Percentiles rank a stretch among this genome's conserved stretches.
Evolutionary conservation across 1,284 basidiomycete genomes (phyloP).

Genomic region (Albatrellus sp.): DNA sequence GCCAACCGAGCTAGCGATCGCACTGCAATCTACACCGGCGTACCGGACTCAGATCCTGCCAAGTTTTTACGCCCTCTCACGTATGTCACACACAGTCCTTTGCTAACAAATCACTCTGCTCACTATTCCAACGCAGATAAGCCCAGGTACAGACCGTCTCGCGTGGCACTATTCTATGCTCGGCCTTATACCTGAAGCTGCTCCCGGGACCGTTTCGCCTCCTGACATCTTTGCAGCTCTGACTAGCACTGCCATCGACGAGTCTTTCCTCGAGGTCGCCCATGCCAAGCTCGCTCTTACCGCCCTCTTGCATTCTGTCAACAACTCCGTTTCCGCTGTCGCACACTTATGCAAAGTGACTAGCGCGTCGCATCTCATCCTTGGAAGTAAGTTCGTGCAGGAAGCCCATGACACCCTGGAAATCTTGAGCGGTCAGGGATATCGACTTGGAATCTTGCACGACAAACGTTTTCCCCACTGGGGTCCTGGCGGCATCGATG

Average conservation of each 20-base stretch:
- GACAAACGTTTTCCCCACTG: constrained; percentile 32
- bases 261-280: constrained; percentile 32
- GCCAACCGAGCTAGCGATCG: constrained; percentile 2
- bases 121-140: no score
- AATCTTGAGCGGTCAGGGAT: constrained; percentile 20
- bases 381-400: constrained; percentile 25
- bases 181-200: not conserved
- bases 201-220: constrained; percentile 15
- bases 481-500: constrained; percentile 24
- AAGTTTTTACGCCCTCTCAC: not conserved
- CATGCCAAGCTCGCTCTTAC: constrained; percentile 31
- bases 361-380: constrained; percentile 31
- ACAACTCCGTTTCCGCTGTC: constrained; percentile 44
- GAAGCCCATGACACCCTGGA: constrained; percentile 22
- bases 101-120: not conserved
- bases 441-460: constrained; percentile 20
- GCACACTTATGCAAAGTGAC: constrained; percentile 43
- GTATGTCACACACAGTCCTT: not conserved
- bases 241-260: constrained; percentile 27
- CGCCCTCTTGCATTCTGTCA: constrained; percentile 36
- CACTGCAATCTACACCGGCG: constrained; percentile 3
- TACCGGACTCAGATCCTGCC: not conserved
- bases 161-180: not conserved
- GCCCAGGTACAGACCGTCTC: not conserved
- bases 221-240: constrained; percentile 26